Evolutionary conservation across 441 rosid species (phyloP), one percentile per base, ranked within the genome.

Genomic region (Populus hybrid): DNA sequence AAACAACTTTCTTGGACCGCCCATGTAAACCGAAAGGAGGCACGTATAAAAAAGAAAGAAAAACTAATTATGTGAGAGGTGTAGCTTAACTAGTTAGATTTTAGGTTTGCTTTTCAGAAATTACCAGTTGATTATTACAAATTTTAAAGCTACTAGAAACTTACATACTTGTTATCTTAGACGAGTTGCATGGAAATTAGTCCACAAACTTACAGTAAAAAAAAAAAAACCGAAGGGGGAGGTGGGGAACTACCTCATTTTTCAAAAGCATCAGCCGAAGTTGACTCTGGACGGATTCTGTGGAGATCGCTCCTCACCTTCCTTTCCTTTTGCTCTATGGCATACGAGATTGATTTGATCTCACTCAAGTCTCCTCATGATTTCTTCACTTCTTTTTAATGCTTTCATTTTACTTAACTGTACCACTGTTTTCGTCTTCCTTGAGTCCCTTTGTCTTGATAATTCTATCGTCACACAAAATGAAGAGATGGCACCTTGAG

Each of bases 261-360:
- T 67, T 4, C 75, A 69, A 69, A 73, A 67, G 20, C 71, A 76
- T 70, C 71, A n/a, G 20, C 73, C 46, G 46, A 69, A 36, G 75
- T 6, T 32, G 21, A 28, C 64, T 38, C 59, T 36, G n/a, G 9
- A 16, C 50, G n/a, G 18, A 50, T 72, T 68, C 64, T 38, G 53
- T 67, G 26, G 26, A 50, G 71, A 64, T 50, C 23, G 70, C 65
- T 32, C 11, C 70, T 75, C 16, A 14, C 34, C 69, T 65, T 42
- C 50, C 46, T 16, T 74, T n/a, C 30, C 64, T 73, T 40, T 68
- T 61, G 11, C 73, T 18, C 69, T 63, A 63, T 69, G 42, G 38
- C 26, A 73, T 28, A 32, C 28, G 65, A 66, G 73, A 63, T 74
- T 70, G 78, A 76, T 67, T 67, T 35, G 8, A 32, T n/a, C 66